Base-by-base conservation (phyloP, 2,329 filamentous ascomycete genomes). In the Apiospora pterosperma region DNA sequence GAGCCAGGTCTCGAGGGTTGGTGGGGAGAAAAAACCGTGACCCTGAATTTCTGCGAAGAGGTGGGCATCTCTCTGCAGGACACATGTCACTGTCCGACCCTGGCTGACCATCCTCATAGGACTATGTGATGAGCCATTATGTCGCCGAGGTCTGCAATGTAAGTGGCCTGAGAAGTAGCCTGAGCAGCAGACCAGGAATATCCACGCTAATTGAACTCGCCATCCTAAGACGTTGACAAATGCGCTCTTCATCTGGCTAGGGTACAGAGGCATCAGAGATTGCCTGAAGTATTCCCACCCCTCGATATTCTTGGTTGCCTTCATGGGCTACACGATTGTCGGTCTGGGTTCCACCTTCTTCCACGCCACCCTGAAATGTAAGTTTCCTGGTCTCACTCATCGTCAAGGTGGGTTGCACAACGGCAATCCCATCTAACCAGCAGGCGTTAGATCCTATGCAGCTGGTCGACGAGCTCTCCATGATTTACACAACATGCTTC, bases 21-120 rank as follows among this genome's bases (percentile, higher is more conserved):
- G 74, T 93, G 90, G 90, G 85, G 83, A 6, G 86, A 89, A 25
- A 87, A 90, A 64, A 92, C 90, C 1, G 88, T 88, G 10, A 92
- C 90, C 0, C 73, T 92, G 55, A 92, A 93, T 75, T 93, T 91
- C 85, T 94, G 91, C 74, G 91, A 93, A 82, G 91, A 93, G 83
- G 89, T 89, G 75, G 25, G 16, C 23, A 34, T 19, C 28, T 34
- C 28, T 36, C 3, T 14, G 21, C 41, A 14, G 19, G 5, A 6
- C 8, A 21, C 14, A 28, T 60, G 36, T 8, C 34, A 11, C 58
- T 23, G n/a, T 38, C n/a, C n/a, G n/a, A n/a, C n/a, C n/a, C n/a
- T 19, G 58, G 16, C 58, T 60, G 36, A 60, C 16, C 48, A 59
- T 38, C 58, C 34, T 16, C 10, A 8, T 62, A 81, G 79, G 80